Base-by-base conservation (phyloP, 164 flowering plant species). In the Vitis rupestris region DNA sequence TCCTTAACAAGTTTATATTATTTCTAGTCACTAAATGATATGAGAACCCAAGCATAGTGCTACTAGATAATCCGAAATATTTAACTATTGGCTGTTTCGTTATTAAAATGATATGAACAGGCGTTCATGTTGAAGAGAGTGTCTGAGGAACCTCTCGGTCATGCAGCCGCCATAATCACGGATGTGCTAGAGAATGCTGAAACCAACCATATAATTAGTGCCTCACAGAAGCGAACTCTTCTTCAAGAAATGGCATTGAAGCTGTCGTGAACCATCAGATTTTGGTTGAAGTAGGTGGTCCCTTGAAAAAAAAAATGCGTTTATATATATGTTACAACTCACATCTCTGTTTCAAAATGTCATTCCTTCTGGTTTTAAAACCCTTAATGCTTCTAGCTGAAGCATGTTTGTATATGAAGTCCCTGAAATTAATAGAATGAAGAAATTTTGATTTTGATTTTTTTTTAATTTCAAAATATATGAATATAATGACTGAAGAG, bases 171-270 rank as follows among this genome's bases (percentile, higher is more conserved):
- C 29, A 90, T 96, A 66, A 85, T 96, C 50, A 74, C 99, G 2
- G 97, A 95, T 70, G 93, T 95, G 19, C 89, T 95, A 2, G 98
- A 90, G 86, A 90, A 83, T 78, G 99, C 99, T 10, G 98, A 91
- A 76, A 84, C 87, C 23, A 93, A 72, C 71, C 84, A 79, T 52
- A 76, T 95, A 14, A 95, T 95, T 53, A 91, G 77, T 65, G 89
- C 99, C 68, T 59, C 90, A 3, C 99, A 93, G 79, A 93, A 93
- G 76, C 81, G 94, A 62, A 87, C 86, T 55, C 91, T 95, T 63
- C 91, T 95, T 66, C 98, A 95, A 76, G 97, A 95, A 78, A 95
- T 95, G 99, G 99, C 99, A 50, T 74, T 93, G 50, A 82, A 88
- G 80, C 84, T 95, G 19, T 79, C 95, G 13, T 89, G 65, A 83